Conservation (phyloP, 768 basidiomycete genomes). For the Suillus weaverae region DNA sequence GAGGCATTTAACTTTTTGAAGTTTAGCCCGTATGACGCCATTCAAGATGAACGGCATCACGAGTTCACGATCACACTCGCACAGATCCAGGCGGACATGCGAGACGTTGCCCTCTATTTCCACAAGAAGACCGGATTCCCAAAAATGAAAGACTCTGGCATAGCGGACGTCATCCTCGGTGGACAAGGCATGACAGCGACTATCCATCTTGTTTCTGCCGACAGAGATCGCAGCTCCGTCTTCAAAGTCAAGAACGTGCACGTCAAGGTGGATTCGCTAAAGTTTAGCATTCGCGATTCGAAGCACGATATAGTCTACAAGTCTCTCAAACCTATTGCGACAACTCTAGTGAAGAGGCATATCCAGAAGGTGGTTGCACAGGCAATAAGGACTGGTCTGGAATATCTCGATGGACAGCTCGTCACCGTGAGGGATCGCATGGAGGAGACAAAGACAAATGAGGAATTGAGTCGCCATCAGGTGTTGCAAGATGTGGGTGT, state of each 20-base stretch:
- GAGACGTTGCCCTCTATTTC: conserved; percentile 92
- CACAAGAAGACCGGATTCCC: conserved; percentile 81
- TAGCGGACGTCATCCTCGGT: conserved; percentile 84
- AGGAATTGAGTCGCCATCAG: conserved; percentile 44
- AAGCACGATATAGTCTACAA: conserved; percentile 91
- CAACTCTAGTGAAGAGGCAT: conserved; percentile 75
- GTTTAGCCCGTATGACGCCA: conserved; percentile 73
- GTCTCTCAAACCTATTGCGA: conserved; percentile 77
- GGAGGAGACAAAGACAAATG: conserved; percentile 55
- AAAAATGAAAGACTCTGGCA: conserved; percentile 76
- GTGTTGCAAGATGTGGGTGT: conserved; percentile 57
- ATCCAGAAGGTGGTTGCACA: conserved; percentile 61
- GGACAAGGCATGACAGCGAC: conserved; percentile 77
- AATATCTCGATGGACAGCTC: conserved; percentile 87
- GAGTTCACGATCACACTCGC: conserved; percentile 71
- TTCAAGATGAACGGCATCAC: conserved; percentile 63
- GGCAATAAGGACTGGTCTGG: conserved; percentile 76
- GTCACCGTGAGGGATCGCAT: conserved; percentile 82
- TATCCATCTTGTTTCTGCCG: conserved; percentile 58
- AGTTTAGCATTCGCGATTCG: conserved; percentile 87
- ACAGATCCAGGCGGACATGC: conserved; percentile 93
- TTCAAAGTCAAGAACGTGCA: conserved; percentile 71
- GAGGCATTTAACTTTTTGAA: conserved; percentile 82
- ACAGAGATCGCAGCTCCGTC: conserved; percentile 65
- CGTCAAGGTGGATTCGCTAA: conserved; percentile 84